phyloP scores from a whole-genome alignment of 495 filamentous ascomycete genomes.

The Annulohypoxylon bovei region DNA sequence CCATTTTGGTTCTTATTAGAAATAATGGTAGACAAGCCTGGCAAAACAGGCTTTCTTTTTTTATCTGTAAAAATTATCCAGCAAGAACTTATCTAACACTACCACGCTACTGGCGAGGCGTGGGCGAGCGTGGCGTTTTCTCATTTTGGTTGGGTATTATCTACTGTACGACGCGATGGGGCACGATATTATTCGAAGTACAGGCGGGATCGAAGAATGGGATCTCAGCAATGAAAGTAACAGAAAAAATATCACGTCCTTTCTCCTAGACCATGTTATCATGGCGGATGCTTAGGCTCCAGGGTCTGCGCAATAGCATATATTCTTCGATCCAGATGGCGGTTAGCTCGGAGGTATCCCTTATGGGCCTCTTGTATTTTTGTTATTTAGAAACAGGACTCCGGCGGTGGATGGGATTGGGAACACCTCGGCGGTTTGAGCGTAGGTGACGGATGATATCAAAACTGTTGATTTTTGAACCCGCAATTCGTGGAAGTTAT shows the following conservation, averaged over 20 bases:
- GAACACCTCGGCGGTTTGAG: constrained; percentile 14
- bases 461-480: constrained; percentile 23
- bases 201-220: constrained; percentile 33
- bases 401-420: constrained; percentile 13
- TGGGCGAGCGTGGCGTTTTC: constrained; percentile 39
- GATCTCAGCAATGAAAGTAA: constrained; percentile 39
- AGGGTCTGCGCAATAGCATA: constrained; percentile 25
- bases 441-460: constrained; percentile 32
- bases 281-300: constrained; percentile 3
- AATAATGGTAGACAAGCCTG: constrained; percentile 9
- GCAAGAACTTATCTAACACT: constrained; percentile 26
- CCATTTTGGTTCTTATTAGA: constrained; percentile 11
- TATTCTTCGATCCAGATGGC: constrained; percentile 14
- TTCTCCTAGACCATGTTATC: constrained; percentile 8
- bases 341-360: neutral
- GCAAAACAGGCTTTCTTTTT: constrained; percentile 13
- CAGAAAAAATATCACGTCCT: constrained; percentile 26
- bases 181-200: constrained; percentile 42
- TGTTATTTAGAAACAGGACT: constrained; percentile 30
- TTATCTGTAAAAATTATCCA: constrained; percentile 37
- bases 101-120: constrained; percentile 32
- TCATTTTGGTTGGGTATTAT: constrained; percentile 42
- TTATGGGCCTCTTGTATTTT: constrained; percentile 22
- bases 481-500: constrained; percentile 31
- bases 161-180: constrained; percentile 41